These are phyloP conservation scores for Rhodotorula diobovata DNA, from an alignment of 768 basidiomycete genomes.

Conservation along the genomic window DNA sequence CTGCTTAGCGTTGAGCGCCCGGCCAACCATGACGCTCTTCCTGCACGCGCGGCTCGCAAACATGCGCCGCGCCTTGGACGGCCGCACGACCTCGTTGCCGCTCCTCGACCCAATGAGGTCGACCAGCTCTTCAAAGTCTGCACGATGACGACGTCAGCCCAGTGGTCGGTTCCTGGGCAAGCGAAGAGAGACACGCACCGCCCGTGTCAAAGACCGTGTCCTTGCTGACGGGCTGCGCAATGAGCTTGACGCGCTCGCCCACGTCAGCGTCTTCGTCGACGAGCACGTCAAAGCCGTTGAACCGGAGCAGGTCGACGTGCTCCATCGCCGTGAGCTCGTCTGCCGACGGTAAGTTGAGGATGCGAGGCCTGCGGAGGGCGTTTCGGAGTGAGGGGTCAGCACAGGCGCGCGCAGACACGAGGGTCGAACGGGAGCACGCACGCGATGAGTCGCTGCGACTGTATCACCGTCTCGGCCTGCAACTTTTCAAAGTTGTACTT, in stretches of 20 bases:
- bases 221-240: slow-evolving; percentile 86
- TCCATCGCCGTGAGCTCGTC: slow-evolving; percentile 85
- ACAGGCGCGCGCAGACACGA: not conserved
- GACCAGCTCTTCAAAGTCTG: slow-evolving; percentile 89
- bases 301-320: slow-evolving; percentile 71
- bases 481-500: slow-evolving; percentile 97
- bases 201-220: slow-evolving; percentile 81
- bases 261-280: slow-evolving; percentile 54
- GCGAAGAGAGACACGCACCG: slow-evolving; percentile 53
- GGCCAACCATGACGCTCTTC: slow-evolving; percentile 85
- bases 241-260: slow-evolving; percentile 58
- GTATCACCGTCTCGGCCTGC: slow-evolving; percentile 81
- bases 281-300: slow-evolving; percentile 84
- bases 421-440: slow-evolving; percentile 48
- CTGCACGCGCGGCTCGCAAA: slow-evolving; percentile 94
- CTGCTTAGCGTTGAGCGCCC: slow-evolving; percentile 66
- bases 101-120: slow-evolving; percentile 76
- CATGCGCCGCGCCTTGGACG: slow-evolving; percentile 88
- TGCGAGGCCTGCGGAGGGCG: slow-evolving; percentile 58
- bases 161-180: slow-evolving; percentile 14
- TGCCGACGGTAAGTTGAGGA: slow-evolving; percentile 75
- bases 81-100: slow-evolving; percentile 76
- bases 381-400: not conserved
- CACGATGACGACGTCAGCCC: no score
- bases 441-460: slow-evolving; percentile 79